These are phyloP conservation scores for Melanomma pulvis-pyrius DNA, from an alignment of 495 filamentous ascomycete species.

Conservation along the genomic window DNA sequence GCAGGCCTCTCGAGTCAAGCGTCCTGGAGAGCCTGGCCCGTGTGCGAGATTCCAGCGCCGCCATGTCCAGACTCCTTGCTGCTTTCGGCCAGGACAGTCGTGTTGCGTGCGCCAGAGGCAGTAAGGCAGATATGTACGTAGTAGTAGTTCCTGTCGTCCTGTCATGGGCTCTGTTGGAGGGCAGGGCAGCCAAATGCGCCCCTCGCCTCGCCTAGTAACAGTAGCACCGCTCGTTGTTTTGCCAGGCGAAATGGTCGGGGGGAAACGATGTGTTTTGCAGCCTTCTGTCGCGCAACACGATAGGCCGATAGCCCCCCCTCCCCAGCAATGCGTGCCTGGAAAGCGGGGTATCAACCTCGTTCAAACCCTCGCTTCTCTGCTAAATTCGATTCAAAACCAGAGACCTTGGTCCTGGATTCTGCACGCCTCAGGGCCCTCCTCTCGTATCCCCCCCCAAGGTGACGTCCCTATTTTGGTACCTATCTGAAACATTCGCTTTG, in stretches of 20 bases:
- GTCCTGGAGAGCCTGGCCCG: too few relatives aligned
- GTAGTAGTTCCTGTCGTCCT: too few relatives aligned
- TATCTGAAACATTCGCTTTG: conserved; percentile 10
- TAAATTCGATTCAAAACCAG: conserved; percentile 19
- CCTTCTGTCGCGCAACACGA: not conserved
- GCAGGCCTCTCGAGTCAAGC: not conserved
- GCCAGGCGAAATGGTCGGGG: not conserved
- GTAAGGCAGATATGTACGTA: too few relatives aligned
- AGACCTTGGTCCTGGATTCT: conserved; percentile 1
- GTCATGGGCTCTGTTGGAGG: too few relatives aligned
- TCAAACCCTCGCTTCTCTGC: conserved; percentile 8
- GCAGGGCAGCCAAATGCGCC: not conserved
- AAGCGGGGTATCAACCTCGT: conserved; percentile 24
- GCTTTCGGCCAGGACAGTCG: too few relatives aligned
- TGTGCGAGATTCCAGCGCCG: too few relatives aligned
- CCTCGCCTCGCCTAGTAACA: not conserved
- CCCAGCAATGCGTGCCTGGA: conserved; percentile 3
- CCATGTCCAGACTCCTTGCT: too few relatives aligned
- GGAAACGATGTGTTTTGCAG: not conserved
- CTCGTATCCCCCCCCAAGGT: not conserved
- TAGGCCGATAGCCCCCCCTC: not conserved
- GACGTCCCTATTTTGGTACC: conserved; percentile 5
- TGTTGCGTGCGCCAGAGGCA: too few relatives aligned
- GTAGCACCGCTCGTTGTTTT: not conserved
- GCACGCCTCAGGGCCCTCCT: not conserved